A percentile compares a stretch with the other conserved stretches of the same genome.
Conservation (phyloP, 768 basidiomycete genomes). For the Exsudoporus frostii region DNA sequence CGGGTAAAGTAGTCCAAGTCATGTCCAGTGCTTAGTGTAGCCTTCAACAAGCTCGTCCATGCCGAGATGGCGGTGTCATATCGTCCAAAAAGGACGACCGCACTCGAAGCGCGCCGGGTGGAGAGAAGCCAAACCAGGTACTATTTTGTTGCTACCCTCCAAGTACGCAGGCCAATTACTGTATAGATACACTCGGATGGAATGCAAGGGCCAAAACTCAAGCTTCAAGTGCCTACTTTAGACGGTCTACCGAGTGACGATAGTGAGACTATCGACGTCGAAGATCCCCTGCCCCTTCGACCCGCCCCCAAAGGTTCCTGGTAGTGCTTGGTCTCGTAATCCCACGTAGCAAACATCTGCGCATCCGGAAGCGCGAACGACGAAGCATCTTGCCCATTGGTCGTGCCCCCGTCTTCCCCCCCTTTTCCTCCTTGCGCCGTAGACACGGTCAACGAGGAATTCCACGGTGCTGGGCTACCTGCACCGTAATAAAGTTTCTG, state of each 20-base stretch:
- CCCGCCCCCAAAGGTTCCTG: constrained; percentile 35
- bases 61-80: too few relatives aligned
- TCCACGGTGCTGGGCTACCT: constrained; percentile 44
- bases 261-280: constrained; percentile 18
- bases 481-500: constrained; percentile 42
- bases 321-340: constrained; percentile 43
- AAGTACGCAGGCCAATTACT: too few relatives aligned
- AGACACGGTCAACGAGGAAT: constrained; percentile 29
- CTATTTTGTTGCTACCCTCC: too few relatives aligned
- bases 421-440: constrained; percentile 20
- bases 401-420: constrained; percentile 19
- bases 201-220: constrained; percentile 1
- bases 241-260: constrained; percentile 21
- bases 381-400: constrained; percentile 24
- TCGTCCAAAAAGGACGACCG: too few relatives aligned
- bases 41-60: not conserved
- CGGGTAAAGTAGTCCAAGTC: constrained; percentile 32
- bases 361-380: constrained; percentile 43
- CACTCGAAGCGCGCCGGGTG: too few relatives aligned
- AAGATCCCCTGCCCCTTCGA: constrained; percentile 26
- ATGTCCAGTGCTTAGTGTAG: not conserved
- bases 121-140: too few relatives aligned
- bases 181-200: not conserved
- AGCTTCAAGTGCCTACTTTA: constrained; percentile 20
- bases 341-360: constrained; percentile 50